A percentile compares a stretch with the other conserved stretches of the same genome.
phyloP scores from a whole-genome alignment of 108 stramenopile species.

The Nitzschia putrida region DNA sequence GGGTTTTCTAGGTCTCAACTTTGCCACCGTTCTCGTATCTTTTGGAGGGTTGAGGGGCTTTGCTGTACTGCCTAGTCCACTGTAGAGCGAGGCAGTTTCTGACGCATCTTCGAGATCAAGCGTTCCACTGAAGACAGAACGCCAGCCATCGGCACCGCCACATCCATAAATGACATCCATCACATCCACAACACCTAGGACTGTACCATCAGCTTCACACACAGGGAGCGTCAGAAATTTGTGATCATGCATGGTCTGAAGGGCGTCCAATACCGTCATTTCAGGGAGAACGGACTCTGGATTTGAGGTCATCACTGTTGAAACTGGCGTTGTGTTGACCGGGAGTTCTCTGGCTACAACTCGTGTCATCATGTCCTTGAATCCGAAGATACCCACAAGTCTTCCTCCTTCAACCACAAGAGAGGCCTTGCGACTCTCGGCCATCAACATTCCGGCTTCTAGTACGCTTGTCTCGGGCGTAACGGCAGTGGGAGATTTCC shows the following conservation, averaged over 20 bases:
- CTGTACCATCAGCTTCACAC: conserved; percentile 72
- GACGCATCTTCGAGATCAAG: conserved; percentile 71
- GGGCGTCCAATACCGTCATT: conserved; percentile 84
- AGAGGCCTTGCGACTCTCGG: conserved; percentile 82
- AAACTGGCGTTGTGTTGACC: conserved; percentile 71
- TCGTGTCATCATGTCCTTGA: conserved; percentile 92
- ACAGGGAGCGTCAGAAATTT: conserved; percentile 93
- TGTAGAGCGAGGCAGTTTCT: conserved; percentile 40
- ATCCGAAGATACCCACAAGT: conserved; percentile 89
- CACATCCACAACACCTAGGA: conserved; percentile 93
- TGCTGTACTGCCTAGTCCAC: conserved; percentile 3
- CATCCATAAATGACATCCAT: conserved; percentile 91
- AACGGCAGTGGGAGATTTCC: conserved; percentile 70
- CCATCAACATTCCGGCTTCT: conserved; percentile 79
- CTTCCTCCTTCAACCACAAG: conserved; percentile 77
- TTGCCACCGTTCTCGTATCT: conserved; percentile 49
- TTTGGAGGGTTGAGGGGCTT: conserved; percentile 7
- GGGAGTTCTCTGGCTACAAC: conserved; percentile 83
- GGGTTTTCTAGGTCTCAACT: conserved; percentile 72
- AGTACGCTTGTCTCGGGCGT: conserved; percentile 58
- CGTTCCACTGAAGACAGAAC: conserved; percentile 72
- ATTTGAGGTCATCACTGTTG: conserved; percentile 88
- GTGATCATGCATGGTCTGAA: conserved; percentile 92
- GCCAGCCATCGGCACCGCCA: conserved; percentile 87
- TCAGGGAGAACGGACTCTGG: conserved; percentile 89